Percentiles rank a stretch among this genome's conserved stretches.
These are phyloP conservation scores for Aureoboletus auriporus DNA, from an alignment of 768 basidiomycete species.

Conservation along the genomic window DNA sequence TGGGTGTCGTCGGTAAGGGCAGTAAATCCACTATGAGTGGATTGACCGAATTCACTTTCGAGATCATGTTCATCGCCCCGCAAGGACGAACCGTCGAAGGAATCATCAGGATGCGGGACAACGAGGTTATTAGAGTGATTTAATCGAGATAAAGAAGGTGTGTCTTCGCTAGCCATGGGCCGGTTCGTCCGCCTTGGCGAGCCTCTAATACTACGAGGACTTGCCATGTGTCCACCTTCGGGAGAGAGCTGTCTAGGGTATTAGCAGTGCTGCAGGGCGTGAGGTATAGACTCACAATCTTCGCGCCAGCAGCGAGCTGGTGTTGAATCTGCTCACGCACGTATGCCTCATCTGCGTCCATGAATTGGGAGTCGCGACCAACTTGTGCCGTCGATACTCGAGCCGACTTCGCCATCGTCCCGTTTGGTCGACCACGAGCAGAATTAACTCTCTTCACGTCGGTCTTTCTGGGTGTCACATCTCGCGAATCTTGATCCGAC, in stretches of 20 bases:
- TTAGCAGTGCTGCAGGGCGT: conserved; percentile 11
- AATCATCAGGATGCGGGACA: conserved; percentile 42
- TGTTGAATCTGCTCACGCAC: conserved; percentile 87
- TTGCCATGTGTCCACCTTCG: conserved; percentile 54
- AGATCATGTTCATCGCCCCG: conserved; percentile 48
- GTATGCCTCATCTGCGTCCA: conserved; percentile 83
- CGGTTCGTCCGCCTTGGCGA: conserved; percentile 58
- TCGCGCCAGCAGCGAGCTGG: conserved; percentile 71
- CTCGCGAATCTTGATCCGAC: conserved; percentile 46
- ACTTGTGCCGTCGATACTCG: conserved; percentile 41
- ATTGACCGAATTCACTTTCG: conserved; percentile 55
- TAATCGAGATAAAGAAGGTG: conserved; percentile 36
- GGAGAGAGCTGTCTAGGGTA: conserved; percentile 52
- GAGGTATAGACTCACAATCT: conserved; percentile 46
- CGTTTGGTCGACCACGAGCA: conserved; percentile 27
- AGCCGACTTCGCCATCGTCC: conserved; percentile 22
- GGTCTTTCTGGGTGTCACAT: conserved; percentile 56
- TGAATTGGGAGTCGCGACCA: conserved; percentile 74
- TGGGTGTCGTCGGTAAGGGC: conserved; percentile 49
- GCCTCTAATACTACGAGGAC: conserved; percentile 63
- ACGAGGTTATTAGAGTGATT: conserved; percentile 41
- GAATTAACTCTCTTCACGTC: conserved; percentile 38
- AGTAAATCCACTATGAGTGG: conserved; percentile 30
- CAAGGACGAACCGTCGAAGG: conserved; percentile 40
- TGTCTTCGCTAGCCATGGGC: conserved; percentile 31